Percentiles rank a stretch among this genome's conserved stretches.
phyloP scores from a whole-genome alignment of 352 stramenopile genomes.

The Phytophthora vignae region DNA sequence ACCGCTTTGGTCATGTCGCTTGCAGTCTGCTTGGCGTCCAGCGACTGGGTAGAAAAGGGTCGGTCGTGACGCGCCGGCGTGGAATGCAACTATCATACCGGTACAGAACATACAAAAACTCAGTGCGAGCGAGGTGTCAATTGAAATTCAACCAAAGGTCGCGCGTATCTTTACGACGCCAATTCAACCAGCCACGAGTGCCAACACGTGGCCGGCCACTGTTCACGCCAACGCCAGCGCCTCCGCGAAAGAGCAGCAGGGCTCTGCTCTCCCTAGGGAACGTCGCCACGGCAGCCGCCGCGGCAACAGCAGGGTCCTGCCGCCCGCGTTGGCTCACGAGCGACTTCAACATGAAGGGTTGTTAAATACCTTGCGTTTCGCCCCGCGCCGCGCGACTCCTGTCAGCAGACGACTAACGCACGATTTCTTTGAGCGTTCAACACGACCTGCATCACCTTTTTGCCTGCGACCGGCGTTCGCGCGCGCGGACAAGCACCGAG shows the following conservation, averaged over 20 bases:
- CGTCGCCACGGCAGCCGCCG: too few species aligned
- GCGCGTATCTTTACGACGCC: constrained; percentile 32
- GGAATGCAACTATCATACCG: too few species aligned
- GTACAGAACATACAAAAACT: constrained; percentile 6
- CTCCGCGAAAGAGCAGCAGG: neutral
- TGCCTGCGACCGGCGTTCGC: neutral
- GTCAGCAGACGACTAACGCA: constrained; percentile 22
- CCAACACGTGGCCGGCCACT: constrained; percentile 4
- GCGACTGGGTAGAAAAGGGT: neutral
- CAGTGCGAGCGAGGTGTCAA: neutral
- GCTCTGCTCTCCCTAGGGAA: too few species aligned
- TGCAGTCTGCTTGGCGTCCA: constrained; percentile 17
- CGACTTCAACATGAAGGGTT: constrained; percentile 34
- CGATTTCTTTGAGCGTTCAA: neutral
- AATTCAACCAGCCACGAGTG: constrained; percentile 2
- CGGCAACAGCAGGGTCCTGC: neutral
- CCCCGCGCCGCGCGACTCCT: constrained; percentile 8
- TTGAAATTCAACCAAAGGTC: constrained; percentile 29
- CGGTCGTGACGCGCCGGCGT: constrained; percentile 11
- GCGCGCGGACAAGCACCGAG: constrained; percentile 1
- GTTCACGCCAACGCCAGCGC: neutral
- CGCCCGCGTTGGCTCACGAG: neutral
- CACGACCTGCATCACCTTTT: neutral
- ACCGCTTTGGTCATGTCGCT: constrained; percentile 19
- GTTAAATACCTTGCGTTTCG: constrained; percentile 46